Percentiles rank a stretch among this genome's conserved stretches.
These are phyloP conservation scores for Diaporthe citriasiana DNA, from an alignment of 2,329 filamentous ascomycete species.

Conservation along the genomic window DNA sequence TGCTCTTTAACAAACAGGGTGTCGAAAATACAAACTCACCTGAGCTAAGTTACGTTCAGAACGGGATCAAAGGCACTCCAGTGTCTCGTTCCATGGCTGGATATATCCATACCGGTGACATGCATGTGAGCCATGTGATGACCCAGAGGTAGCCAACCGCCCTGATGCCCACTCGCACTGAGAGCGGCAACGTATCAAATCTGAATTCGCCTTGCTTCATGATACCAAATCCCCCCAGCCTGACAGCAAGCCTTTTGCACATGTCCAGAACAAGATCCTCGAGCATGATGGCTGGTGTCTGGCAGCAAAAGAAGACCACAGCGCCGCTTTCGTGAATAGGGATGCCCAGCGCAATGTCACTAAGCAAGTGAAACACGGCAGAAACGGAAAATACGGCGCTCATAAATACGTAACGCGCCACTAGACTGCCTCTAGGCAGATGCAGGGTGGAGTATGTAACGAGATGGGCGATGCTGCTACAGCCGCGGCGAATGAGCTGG, in stretches of 20 bases:
- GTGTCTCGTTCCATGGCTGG: conserved; percentile 15
- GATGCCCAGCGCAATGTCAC: conserved; percentile 10
- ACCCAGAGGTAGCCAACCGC: background rate
- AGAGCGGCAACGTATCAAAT: background rate
- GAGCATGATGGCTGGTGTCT: conserved; percentile 12
- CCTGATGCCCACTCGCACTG: background rate
- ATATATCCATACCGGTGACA: conserved; percentile 24
- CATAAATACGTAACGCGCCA: background rate
- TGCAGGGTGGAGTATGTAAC: background rate
- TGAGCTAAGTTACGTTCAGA: background rate
- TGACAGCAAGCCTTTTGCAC: background rate
- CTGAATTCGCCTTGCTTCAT: background rate
- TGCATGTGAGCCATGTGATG: conserved; percentile 6
- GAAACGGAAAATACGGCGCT: conserved; percentile 1
- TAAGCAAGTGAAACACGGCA: background rate
- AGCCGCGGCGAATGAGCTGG: conserved; percentile 17
- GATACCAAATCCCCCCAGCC: background rate
- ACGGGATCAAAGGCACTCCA: conserved; percentile 7
- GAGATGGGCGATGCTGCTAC: conserved; percentile 16
- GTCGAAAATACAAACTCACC: too few relatives aligned
- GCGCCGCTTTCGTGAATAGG: background rate
- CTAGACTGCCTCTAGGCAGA: background rate
- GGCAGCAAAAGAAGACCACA: conserved; percentile 18
- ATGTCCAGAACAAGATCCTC: conserved; percentile 1
- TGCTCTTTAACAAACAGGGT: too few relatives aligned